phyloP scores from a whole-genome alignment of 2,329 filamentous ascomycete genomes.

The Colletotrichum liriopes region DNA sequence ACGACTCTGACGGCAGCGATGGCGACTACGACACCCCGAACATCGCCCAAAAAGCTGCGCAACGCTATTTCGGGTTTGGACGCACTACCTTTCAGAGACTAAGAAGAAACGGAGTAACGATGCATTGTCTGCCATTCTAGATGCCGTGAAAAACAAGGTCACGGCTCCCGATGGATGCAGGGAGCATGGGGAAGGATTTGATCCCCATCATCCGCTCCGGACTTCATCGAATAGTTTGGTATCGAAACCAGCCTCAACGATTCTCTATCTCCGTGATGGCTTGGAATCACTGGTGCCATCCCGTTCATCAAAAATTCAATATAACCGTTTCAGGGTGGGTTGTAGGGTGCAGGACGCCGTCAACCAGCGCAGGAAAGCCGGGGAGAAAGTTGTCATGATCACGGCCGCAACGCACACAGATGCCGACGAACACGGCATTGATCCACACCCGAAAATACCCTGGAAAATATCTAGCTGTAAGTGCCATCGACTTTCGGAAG shows the following conservation, averaged over 20 bases:
- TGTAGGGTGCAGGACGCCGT: neutral
- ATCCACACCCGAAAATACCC: neutral
- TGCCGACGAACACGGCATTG: neutral
- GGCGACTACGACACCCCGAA: neutral
- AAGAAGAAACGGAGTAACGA: neutral
- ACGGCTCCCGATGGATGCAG: neutral
- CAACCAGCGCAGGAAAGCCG: constrained; percentile 1
- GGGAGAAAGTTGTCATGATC: neutral
- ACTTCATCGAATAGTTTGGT: neutral
- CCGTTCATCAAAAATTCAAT: neutral
- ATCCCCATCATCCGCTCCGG: neutral
- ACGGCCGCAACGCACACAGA: neutral
- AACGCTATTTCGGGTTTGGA: neutral
- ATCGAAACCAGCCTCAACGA: neutral
- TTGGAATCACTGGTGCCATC: neutral
- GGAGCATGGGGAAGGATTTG: neutral
- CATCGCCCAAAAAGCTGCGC: neutral
- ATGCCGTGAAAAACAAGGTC: neutral
- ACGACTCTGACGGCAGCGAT: constrained; percentile 4
- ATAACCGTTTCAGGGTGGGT: neutral
- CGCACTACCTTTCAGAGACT: neutral
- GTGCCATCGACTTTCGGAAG: neutral
- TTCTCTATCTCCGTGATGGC: neutral
- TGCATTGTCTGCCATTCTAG: constrained; percentile 6
- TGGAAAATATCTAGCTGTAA: constrained; percentile 1